Percentiles rank a stretch among this genome's conserved stretches.
These are phyloP conservation scores for Arthrinium puccinioides DNA, from an alignment of 2,329 filamentous ascomycete species.

Conservation along the genomic window DNA sequence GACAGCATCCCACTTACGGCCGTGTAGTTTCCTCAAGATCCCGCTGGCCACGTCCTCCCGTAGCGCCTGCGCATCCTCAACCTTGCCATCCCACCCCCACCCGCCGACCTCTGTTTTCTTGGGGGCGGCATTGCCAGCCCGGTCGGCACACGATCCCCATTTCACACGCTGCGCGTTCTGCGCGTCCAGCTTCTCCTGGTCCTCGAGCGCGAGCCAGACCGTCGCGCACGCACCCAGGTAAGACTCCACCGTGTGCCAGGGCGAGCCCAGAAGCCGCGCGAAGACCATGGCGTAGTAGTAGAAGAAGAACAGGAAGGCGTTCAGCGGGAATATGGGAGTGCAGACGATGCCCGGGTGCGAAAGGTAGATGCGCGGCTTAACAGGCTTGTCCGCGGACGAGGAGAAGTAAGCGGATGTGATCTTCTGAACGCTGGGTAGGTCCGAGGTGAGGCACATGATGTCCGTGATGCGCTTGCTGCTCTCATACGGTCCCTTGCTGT, in stretches of 20 bases:
- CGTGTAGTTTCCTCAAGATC: constrained; percentile 43
- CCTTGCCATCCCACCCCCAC: constrained; percentile 67
- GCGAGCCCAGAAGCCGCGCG: constrained; percentile 71
- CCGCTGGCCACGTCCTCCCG: constrained; percentile 35
- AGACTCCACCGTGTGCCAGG: constrained; percentile 75
- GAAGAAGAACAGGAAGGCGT: constrained; percentile 58
- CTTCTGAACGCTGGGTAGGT: constrained; percentile 55
- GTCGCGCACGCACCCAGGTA: constrained; percentile 72
- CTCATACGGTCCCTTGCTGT: constrained; percentile 65
- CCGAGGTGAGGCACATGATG: constrained; percentile 65
- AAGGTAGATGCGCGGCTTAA: constrained; percentile 63
- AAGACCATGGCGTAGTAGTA: constrained; percentile 65
- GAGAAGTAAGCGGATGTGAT: constrained; percentile 52
- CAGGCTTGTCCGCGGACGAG: constrained; percentile 13
- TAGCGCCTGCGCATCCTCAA: constrained; percentile 38
- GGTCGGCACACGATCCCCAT: constrained; percentile 73
- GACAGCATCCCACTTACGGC: constrained; percentile 50
- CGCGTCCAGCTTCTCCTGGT: constrained; percentile 54
- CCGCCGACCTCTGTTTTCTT: constrained; percentile 78
- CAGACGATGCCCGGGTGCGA: constrained; percentile 82
- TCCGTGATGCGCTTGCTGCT: constrained; percentile 83
- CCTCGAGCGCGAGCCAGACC: constrained; percentile 69
- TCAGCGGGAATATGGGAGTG: constrained; percentile 73
- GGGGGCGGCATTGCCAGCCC: constrained; percentile 50
- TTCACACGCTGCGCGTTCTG: constrained; percentile 54